Conservation (phyloP, 805 yeast genomes). For the Brettanomyces sp. region DNA sequence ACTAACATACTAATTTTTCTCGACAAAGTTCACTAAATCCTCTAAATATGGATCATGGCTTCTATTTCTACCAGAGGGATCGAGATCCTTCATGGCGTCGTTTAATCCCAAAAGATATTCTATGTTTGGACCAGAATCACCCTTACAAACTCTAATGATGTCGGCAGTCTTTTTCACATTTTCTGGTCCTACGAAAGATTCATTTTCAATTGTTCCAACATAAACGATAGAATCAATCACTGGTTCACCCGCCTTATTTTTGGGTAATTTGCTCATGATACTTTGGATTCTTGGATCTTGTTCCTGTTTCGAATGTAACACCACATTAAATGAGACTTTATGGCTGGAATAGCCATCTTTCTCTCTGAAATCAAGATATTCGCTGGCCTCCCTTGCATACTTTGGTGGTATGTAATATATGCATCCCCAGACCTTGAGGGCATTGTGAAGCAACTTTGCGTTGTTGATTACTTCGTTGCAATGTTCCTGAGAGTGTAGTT, state of each 20-base stretch:
- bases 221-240: constrained; percentile 55
- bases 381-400: constrained; percentile 49
- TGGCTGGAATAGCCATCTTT: constrained; percentile 81
- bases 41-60: constrained; percentile 34
- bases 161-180: constrained; percentile 46
- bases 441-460: constrained; percentile 26
- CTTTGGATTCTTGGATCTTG: constrained; percentile 14
- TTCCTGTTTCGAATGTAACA: constrained; percentile 13
- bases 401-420: constrained; percentile 73
- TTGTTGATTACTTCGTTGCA: constrained; percentile 9
- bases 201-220: constrained; percentile 75
- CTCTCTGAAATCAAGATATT: constrained; percentile 72
- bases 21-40: constrained; percentile 12
- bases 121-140: constrained; percentile 76
- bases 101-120: constrained; percentile 58
- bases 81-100: constrained; percentile 35
- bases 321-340: constrained; percentile 51
- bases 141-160: constrained; percentile 45
- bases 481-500: constrained; percentile 10
- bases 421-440: constrained; percentile 63
- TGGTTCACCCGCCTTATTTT: constrained; percentile 27
- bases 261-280: constrained; percentile 21
- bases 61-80: constrained; percentile 19
- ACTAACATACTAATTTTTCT: not conserved
- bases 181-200: constrained; percentile 83